Percentiles rank a stretch among this genome's conserved stretches.
These are phyloP conservation scores for Dactylonectria macrodidyma DNA, from an alignment of 2,329 filamentous ascomycete genomes.

Conservation along the genomic window DNA sequence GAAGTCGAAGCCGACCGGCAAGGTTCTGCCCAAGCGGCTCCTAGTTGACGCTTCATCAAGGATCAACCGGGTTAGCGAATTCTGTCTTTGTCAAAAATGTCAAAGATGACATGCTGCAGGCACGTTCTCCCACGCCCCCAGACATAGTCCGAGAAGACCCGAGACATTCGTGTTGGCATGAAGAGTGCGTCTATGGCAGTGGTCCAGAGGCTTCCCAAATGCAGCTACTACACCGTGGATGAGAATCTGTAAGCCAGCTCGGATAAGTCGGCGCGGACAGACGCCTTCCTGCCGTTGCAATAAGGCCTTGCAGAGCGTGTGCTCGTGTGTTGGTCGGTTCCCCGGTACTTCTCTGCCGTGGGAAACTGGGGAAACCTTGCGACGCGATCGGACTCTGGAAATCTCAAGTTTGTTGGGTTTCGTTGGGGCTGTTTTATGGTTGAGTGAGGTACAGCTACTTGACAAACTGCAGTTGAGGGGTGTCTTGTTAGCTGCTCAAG, in stretches of 20 bases:
- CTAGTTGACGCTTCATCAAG: background rate
- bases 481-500: background rate
- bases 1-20: background rate
- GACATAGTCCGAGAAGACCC: background rate
- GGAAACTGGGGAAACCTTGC: conserved; percentile 24
- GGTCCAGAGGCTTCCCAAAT: conserved; percentile 3
- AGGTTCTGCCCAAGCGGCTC: background rate
- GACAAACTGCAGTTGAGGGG: background rate
- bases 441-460: too few relatives aligned
- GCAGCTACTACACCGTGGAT: conserved; percentile 9
- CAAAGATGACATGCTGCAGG: conserved; percentile 12
- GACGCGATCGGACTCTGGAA: background rate
- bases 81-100: conserved; percentile 22
- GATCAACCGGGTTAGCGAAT: background rate
- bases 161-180: background rate
- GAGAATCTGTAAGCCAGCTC: conserved; percentile 6
- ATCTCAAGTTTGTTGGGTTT: background rate
- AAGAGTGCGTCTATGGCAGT: background rate
- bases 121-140: background rate
- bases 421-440: background rate
- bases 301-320: background rate
- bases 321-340: conserved; percentile 8
- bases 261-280: conserved; percentile 24
- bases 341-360: conserved; percentile 21
- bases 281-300: conserved; percentile 5